phyloP scores from a whole-genome alignment of 441 rosid genomes.

The Caryocar brasiliense region DNA sequence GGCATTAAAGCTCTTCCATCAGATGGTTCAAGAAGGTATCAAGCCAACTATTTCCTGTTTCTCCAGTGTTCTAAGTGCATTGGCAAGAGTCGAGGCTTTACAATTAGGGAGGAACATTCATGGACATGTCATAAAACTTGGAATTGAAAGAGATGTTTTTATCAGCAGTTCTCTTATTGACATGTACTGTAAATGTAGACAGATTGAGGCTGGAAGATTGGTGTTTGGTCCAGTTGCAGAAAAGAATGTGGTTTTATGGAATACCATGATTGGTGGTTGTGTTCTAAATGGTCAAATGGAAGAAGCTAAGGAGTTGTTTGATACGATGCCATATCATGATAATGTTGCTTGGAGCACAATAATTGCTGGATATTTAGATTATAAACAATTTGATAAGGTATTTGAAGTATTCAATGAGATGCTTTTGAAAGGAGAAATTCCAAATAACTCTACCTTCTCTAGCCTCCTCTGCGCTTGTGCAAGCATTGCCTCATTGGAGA shows the following conservation, averaged over 20 bases:
- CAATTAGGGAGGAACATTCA: conserved; percentile 29
- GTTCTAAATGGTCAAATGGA: conserved; percentile 37
- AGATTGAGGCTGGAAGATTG: conserved; percentile 25
- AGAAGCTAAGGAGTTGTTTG: conserved; percentile 41
- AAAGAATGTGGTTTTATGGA: conserved; percentile 43
- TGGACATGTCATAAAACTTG: conserved; percentile 21
- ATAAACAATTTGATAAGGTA: conserved; percentile 27
- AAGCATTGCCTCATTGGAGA: conserved; percentile 33
- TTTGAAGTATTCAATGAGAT: conserved; percentile 36
- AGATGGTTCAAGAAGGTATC: conserved; percentile 27
- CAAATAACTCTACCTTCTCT: conserved; percentile 37
- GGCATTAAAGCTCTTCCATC: conserved; percentile 32
- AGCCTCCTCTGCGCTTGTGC: conserved; percentile 47
- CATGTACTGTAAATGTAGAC: conserved; percentile 41
- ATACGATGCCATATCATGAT: conserved; percentile 22
- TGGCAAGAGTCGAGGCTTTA: conserved; percentile 25
- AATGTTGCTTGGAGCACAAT: conserved; percentile 35
- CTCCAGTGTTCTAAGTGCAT: conserved; percentile 23
- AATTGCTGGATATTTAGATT: conserved; percentile 40
- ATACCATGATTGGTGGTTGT: conserved; percentile 40
- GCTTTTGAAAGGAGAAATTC: conserved; percentile 37
- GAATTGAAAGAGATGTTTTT: conserved; percentile 23
- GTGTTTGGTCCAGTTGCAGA: conserved; percentile 24
- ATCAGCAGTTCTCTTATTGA: conserved; percentile 37
- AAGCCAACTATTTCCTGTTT: conserved; percentile 28